phyloP scores from a whole-genome alignment of 257 asterid species.

The Oldenlandia corymbosa region DNA sequence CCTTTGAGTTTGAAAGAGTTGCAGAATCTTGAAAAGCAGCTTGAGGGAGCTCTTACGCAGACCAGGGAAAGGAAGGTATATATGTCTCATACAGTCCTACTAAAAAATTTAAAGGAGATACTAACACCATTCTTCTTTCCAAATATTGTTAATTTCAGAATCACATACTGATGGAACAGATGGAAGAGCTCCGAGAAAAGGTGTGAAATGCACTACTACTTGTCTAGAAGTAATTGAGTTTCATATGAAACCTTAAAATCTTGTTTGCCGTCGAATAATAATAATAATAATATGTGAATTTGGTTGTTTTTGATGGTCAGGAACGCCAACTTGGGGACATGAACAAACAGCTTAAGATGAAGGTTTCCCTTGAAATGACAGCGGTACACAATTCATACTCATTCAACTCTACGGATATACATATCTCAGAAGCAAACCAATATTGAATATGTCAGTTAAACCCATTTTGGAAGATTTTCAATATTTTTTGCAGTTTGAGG shows the following conservation, averaged over 20 bases:
- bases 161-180: conserved; percentile 66
- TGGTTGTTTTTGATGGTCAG: conserved; percentile 17
- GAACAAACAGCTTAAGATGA: conserved; percentile 80
- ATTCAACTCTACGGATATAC: too few relatives aligned
- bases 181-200: conserved; percentile 93
- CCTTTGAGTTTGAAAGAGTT: conserved; percentile 72
- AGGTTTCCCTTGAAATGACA: conserved; percentile 70
- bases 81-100: not conserved
- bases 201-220: conserved; percentile 20
- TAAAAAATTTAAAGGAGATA: not conserved
- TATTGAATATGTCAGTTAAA: too few relatives aligned
- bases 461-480: too few relatives aligned
- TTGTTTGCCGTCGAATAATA: too few relatives aligned
- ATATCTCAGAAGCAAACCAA: too few relatives aligned
- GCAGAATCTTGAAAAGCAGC: conserved; percentile 88
- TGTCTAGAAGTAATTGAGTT: not conserved
- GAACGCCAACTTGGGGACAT: conserved; percentile 85
- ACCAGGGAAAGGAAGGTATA: conserved; percentile 89
- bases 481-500: conserved; percentile 43
- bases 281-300: too few relatives aligned
- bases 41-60: conserved; percentile 81
- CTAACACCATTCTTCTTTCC: not conserved
- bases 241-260: not conserved
- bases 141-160: conserved; percentile 42
- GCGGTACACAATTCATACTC: too few relatives aligned